A percentile compares a stretch with the other conserved stretches of the same genome.
Conservation (phyloP, 2,329 filamentous ascomycete species). For the Exophiala sideris region DNA sequence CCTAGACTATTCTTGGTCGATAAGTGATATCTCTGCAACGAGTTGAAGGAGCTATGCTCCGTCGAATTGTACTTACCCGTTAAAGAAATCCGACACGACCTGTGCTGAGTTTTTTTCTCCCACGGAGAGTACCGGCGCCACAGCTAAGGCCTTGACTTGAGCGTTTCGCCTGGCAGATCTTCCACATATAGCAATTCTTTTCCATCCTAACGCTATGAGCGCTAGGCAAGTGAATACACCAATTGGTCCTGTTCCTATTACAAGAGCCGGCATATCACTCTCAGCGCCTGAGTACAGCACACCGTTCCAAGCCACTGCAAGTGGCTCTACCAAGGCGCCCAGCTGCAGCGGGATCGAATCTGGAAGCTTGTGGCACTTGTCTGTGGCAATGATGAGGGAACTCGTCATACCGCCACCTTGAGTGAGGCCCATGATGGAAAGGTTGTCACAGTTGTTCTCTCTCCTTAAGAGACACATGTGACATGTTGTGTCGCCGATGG, state of each 20-base stretch:
- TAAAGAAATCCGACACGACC: no score
- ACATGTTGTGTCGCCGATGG: slow-evolving; percentile 24
- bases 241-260: slow-evolving; percentile 53
- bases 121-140: no score
- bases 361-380: slow-evolving; percentile 4
- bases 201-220: slow-evolving; percentile 43
- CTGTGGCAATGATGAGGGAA: slow-evolving; percentile 1
- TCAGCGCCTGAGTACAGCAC: slow-evolving; percentile 48
- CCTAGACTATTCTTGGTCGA: no score
- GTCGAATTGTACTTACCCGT: no score
- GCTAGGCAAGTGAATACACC: slow-evolving; percentile 50
- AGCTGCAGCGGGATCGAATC: slow-evolving; percentile 7
- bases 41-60: no score
- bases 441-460: slow-evolving; percentile 6
- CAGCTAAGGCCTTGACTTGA: no score
- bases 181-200: no score
- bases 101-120: no score
- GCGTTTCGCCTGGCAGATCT: no score
- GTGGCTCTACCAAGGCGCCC: slow-evolving; percentile 49
- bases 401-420: slow-evolving; percentile 2
- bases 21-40: no score
- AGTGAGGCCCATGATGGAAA: slow-evolving; percentile 2
- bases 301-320: slow-evolving; percentile 55
- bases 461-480: not conserved
- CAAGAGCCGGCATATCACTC: slow-evolving; percentile 43